Percentiles rank a stretch among this genome's conserved stretches.
These are phyloP conservation scores for Omphalea diandra DNA, from an alignment of 441 rosid species.

Conservation along the genomic window DNA sequence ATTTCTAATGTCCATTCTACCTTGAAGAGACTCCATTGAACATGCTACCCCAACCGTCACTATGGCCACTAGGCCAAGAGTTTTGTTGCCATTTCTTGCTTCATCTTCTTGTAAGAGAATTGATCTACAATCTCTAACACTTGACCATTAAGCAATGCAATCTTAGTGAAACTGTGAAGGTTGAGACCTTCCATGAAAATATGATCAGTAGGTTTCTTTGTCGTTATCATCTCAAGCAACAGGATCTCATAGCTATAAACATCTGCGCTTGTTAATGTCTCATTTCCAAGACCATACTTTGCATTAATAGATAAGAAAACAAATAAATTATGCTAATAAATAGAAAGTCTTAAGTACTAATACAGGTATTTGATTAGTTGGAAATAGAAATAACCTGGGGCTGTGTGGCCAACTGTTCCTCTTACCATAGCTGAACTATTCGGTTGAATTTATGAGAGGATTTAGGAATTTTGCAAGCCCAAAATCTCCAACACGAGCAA, in stretches of 20 bases:
- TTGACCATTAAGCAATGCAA: too few relatives aligned
- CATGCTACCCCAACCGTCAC: slow-evolving; percentile 11
- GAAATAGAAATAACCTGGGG: neutral
- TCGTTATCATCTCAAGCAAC: slow-evolving; percentile 11
- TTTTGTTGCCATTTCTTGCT: too few relatives aligned
- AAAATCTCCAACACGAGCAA: too few relatives aligned
- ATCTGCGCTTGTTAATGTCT: slow-evolving; percentile 6
- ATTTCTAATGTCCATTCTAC: neutral
- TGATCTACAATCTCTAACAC: slow-evolving; percentile 6
- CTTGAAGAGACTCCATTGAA: slow-evolving; percentile 14
- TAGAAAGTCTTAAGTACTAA: neutral
- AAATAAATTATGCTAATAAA: too few relatives aligned
- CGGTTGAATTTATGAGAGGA: neutral
- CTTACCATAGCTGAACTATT: slow-evolving; percentile 2
- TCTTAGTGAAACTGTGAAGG: neutral
- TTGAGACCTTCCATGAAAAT: neutral
- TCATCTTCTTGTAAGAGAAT: neutral
- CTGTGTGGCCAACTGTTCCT: too few relatives aligned
- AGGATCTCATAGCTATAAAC: slow-evolving; percentile 15
- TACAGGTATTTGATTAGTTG: too few relatives aligned
- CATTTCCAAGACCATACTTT: slow-evolving; percentile 19
- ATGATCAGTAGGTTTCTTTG: neutral
- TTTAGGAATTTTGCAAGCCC: too few relatives aligned
- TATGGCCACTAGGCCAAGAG: neutral
- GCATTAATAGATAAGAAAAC: neutral